Conservation (phyloP, 345 rosid genomes). For the Salix brachista region DNA sequence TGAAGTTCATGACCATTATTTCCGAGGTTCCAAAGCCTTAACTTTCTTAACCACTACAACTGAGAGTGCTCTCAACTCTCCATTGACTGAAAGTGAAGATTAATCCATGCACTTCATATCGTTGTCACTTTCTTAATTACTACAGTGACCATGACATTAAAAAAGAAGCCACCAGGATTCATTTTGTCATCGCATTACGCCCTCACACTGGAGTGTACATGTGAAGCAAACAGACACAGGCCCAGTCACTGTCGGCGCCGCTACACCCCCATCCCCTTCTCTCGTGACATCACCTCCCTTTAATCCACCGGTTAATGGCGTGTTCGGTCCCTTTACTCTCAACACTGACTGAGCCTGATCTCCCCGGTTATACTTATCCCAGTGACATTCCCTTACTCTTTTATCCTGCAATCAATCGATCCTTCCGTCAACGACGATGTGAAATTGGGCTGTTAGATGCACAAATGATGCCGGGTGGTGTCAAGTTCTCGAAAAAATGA, state of each 20-base stretch:
- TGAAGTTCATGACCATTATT: no score
- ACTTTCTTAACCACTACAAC: background rate
- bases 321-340: background rate
- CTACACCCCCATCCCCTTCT: background rate
- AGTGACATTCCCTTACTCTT: background rate
- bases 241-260: constrained; percentile 8
- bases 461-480: no score
- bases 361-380: background rate
- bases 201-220: background rate
- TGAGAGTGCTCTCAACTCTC: background rate
- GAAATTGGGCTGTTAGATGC: background rate
- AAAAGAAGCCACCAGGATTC: background rate
- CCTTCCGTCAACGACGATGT: background rate
- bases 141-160: background rate
- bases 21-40: no score
- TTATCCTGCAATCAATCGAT: background rate
- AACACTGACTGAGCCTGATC: no score
- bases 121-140: no score
- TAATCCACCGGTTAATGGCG: background rate
- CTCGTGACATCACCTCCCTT: background rate
- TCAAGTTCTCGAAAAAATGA: no score
- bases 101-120: background rate
- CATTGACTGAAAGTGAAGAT: background rate
- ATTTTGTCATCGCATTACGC: background rate
- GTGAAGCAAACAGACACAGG: constrained; percentile 14